Conservation (phyloP, 2,329 filamentous ascomycete genomes). For the Fusarium solani-melongenae region DNA sequence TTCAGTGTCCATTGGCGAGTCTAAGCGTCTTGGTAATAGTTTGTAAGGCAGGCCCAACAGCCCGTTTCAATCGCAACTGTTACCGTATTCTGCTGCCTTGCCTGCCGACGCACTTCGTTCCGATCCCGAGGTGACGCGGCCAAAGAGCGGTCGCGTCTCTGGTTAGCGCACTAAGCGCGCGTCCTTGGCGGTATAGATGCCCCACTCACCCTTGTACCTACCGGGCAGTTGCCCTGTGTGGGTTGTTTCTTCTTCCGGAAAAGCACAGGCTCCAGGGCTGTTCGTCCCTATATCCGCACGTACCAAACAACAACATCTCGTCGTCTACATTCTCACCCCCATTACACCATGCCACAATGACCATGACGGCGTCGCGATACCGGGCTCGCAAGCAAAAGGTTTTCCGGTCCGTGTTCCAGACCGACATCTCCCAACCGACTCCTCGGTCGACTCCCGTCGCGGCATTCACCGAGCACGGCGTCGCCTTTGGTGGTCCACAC, state of each 20-base stretch:
- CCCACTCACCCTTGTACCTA: slow-evolving; percentile 8
- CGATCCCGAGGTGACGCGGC: neutral
- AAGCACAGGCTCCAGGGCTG: neutral
- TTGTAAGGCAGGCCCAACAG: neutral
- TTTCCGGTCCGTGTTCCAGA: slow-evolving; percentile 67
- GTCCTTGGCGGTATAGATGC: slow-evolving; percentile 3
- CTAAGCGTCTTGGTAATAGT: neutral
- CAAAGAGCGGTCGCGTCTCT: slow-evolving; percentile 6
- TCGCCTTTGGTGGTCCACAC: slow-evolving; percentile 58
- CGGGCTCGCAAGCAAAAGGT: slow-evolving; percentile 60
- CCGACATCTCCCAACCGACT: slow-evolving; percentile 61
- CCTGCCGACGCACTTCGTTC: neutral
- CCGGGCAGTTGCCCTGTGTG: slow-evolving; percentile 17
- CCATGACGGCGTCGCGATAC: slow-evolving; percentile 56
- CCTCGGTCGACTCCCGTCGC: slow-evolving; percentile 50
- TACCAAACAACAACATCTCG: slow-evolving; percentile 23
- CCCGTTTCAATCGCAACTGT: neutral
- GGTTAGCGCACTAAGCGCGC: slow-evolving; percentile 31
- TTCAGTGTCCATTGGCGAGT: neutral
- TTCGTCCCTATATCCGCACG: slow-evolving; percentile 21
- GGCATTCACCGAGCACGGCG: slow-evolving; percentile 54
- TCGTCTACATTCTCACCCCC: slow-evolving; percentile 35
- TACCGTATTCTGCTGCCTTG: neutral
- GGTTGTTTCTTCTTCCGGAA: neutral
- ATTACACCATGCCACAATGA: slow-evolving; percentile 31